These are phyloP conservation scores for Nematodospora valgi DNA, from an alignment of 805 yeast genomes.

Conservation along the genomic window DNA sequence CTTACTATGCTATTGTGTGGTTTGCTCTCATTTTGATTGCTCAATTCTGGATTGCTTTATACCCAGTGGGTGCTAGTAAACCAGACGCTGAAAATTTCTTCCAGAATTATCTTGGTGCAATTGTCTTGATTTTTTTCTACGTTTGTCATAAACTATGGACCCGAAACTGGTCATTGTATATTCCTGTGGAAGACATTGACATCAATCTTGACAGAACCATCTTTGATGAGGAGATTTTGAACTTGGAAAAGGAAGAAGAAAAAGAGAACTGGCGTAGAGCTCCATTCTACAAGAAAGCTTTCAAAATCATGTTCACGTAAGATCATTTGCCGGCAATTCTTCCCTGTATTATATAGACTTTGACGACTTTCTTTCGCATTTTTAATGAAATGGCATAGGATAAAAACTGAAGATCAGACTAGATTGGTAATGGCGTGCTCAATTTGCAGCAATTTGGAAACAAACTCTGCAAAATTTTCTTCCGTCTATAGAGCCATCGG, in stretches of 20 bases:
- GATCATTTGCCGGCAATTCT: no score
- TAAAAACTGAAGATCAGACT: no score
- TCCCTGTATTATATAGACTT: no score
- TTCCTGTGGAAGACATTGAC: conserved; percentile 28
- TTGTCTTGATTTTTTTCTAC: conserved; percentile 29
- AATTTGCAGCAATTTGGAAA: no score
- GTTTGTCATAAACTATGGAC: conserved; percentile 31
- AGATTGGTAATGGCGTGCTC: no score
- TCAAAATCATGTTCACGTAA: conserved; percentile 12
- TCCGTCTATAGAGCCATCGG: no score
- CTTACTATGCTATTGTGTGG: conserved; percentile 30
- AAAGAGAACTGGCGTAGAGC: conserved; percentile 15
- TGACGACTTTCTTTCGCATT: no score
- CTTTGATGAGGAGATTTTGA: conserved; percentile 33
- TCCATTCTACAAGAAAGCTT: conserved; percentile 17
- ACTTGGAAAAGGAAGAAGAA: conserved; percentile 26
- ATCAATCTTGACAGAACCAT: conserved; percentile 27
- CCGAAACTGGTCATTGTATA: conserved; percentile 27
- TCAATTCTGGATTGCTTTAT: conserved; percentile 44
- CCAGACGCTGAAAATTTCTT: conserved; percentile 29
- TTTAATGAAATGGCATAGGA: no score
- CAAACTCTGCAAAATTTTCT: no score
- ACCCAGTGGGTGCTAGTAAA: conserved; percentile 28
- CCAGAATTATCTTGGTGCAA: conserved; percentile 32
- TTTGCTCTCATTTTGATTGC: conserved; percentile 35